These are phyloP conservation scores for Nymphaea colorata DNA, from an alignment of 164 flowering plant species.

Conservation along the genomic window DNA sequence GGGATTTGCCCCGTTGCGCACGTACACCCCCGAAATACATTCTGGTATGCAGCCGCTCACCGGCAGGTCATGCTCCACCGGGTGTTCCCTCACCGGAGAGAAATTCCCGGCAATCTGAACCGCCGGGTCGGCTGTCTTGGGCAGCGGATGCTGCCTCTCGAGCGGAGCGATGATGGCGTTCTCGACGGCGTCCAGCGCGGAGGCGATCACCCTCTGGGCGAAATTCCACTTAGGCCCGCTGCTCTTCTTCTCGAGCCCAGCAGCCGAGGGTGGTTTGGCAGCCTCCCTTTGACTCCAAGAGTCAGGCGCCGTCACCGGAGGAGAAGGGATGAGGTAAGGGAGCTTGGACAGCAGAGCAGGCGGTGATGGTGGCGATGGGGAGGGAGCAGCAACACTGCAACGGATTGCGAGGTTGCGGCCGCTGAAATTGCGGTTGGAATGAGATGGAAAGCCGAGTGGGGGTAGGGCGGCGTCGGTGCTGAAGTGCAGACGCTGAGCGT, in stretches of 20 bases:
- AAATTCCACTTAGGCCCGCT: constrained; percentile 32
- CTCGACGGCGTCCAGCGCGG: constrained; percentile 45
- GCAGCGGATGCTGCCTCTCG: constrained; percentile 37
- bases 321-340: not conserved
- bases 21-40: constrained; percentile 59
- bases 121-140: constrained; percentile 70
- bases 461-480: not conserved
- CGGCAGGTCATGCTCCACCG: constrained; percentile 32
- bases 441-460: not conserved
- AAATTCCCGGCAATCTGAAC: constrained; percentile 80
- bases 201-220: constrained; percentile 45
- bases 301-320: not conserved
- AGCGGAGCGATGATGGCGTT: constrained; percentile 24
- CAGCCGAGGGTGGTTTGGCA: not conserved
- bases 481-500: not conserved
- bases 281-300: not conserved
- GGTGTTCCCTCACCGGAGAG: constrained; percentile 69
- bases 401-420: not conserved
- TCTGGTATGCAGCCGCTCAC: constrained; percentile 52
- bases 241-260: not conserved
- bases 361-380: not conserved
- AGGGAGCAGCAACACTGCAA: not conserved
- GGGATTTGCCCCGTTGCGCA: constrained; percentile 91
- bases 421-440: not conserved
- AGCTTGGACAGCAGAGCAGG: not conserved